Percentiles rank a stretch among this genome's conserved stretches.
phyloP scores from a whole-genome alignment of 2,329 filamentous ascomycete genomes.

The Curvularia verruculosa region DNA sequence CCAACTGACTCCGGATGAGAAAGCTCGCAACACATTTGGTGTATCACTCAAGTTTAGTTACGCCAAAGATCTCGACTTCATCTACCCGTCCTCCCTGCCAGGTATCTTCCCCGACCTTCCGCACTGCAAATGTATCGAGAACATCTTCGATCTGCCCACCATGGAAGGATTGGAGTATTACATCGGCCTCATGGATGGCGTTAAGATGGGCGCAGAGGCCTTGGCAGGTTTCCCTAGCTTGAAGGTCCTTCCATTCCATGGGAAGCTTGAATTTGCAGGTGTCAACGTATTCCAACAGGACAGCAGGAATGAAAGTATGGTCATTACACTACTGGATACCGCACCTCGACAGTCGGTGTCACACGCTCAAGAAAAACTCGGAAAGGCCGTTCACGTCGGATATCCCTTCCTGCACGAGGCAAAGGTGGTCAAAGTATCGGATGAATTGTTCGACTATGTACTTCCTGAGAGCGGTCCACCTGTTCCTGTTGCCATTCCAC shows the following conservation, averaged over 20 bases:
- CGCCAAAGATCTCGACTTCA: slow-evolving; percentile 74
- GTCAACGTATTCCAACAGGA: slow-evolving; percentile 96
- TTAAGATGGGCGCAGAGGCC: slow-evolving; percentile 80
- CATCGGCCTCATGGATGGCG: slow-evolving; percentile 82
- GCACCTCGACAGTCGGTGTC: slow-evolving; percentile 73
- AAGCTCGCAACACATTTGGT: slow-evolving; percentile 84
- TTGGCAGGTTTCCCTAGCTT: slow-evolving; percentile 92
- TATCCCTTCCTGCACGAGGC: slow-evolving; percentile 97
- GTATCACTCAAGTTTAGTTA: slow-evolving; percentile 93
- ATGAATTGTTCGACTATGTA: slow-evolving; percentile 90
- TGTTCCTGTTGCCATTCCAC: slow-evolving; percentile 71
- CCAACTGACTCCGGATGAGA: slow-evolving; percentile 77
- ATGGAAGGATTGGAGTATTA: slow-evolving; percentile 88
- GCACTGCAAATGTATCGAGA: slow-evolving; percentile 89
- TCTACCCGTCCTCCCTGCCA: slow-evolving; percentile 84
- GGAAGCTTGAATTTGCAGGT: slow-evolving; percentile 81
- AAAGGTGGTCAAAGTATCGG: slow-evolving; percentile 84
- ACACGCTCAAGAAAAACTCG: slow-evolving; percentile 77
- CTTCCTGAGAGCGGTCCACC: slow-evolving; percentile 67
- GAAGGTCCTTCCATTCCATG: slow-evolving; percentile 82
- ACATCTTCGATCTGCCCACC: slow-evolving; percentile 92
- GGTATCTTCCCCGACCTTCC: slow-evolving; percentile 89
- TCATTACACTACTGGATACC: slow-evolving; percentile 80
- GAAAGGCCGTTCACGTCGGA: slow-evolving; percentile 85
- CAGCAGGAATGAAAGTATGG: slow-evolving; percentile 94